These are phyloP conservation scores for Pistacia atlantica DNA, from an alignment of 345 rosid genomes.

Conservation along the genomic window DNA sequence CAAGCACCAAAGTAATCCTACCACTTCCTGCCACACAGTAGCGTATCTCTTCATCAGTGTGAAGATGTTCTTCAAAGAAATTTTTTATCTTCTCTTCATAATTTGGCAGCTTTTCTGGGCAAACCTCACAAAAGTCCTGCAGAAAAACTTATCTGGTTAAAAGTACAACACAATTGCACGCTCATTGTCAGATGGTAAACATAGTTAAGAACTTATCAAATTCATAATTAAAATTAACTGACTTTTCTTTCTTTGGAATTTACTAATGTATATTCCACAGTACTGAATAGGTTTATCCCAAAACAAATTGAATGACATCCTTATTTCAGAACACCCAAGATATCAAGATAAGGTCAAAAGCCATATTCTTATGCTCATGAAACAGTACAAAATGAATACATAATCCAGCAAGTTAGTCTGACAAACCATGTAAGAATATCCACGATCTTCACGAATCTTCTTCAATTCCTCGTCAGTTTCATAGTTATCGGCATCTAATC, in stretches of 20 bases:
- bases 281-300: not conserved
- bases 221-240: not conserved
- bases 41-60: slow-evolving; percentile 97
- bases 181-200: not conserved
- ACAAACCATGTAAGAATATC: slow-evolving; percentile 89
- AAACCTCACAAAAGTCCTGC: slow-evolving; percentile 86
- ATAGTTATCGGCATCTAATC: slow-evolving; percentile 83
- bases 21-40: slow-evolving; percentile 94
- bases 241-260: not conserved
- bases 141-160: slow-evolving; percentile 7
- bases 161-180: not conserved
- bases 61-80: slow-evolving; percentile 93
- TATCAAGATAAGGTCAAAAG: not conserved
- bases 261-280: not conserved
- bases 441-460: slow-evolving; percentile 83
- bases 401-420: not conserved
- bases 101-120: slow-evolving; percentile 85
- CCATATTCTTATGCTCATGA: not conserved
- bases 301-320: not conserved
- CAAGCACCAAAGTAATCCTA: slow-evolving; percentile 25
- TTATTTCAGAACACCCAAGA: not conserved
- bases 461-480: slow-evolving; percentile 87
- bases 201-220: not conserved
- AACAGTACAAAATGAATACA: not conserved
- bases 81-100: slow-evolving; percentile 85